These are phyloP conservation scores for Delitschia confertaspora DNA, from an alignment of 495 filamentous ascomycete species.

Conservation along the genomic window DNA sequence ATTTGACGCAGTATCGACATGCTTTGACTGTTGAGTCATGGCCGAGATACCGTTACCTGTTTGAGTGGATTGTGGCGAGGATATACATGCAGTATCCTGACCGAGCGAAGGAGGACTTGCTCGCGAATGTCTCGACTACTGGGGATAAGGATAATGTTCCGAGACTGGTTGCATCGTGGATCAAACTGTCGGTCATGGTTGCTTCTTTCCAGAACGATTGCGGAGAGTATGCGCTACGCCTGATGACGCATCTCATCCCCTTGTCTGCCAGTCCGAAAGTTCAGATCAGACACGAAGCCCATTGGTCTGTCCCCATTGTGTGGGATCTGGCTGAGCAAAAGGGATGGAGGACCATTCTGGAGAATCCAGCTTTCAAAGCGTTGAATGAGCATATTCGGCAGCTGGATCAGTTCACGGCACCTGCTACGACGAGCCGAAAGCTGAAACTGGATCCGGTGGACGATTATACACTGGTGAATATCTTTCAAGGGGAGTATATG, in stretches of 20 bases:
- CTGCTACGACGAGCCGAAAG: constrained; percentile 20
- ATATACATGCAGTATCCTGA: constrained; percentile 30
- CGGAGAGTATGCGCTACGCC: constrained; percentile 26
- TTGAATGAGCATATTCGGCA: constrained; percentile 30
- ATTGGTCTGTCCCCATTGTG: constrained; percentile 34
- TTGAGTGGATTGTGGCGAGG: constrained; percentile 40
- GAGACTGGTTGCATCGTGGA: constrained; percentile 35
- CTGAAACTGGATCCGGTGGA: constrained; percentile 28
- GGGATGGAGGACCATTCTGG: constrained; percentile 27
- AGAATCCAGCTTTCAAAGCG: constrained; percentile 29
- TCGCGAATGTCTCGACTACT: constrained; percentile 22
- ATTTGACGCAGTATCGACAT: constrained; percentile 28
- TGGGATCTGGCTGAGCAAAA: constrained; percentile 27
- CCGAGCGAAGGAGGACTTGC: constrained; percentile 15
- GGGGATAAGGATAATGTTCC: constrained; percentile 37
- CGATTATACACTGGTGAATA: constrained; percentile 30
- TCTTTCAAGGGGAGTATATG: constrained; percentile 34
- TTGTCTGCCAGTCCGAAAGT: constrained; percentile 34
- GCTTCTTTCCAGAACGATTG: constrained; percentile 27
- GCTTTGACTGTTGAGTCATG: constrained; percentile 38
- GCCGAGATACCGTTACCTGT: constrained; percentile 39
- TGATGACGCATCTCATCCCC: constrained; percentile 31
- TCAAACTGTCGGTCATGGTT: constrained; percentile 37
- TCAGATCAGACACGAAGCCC: constrained; percentile 38
- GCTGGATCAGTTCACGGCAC: constrained; percentile 29